These are phyloP conservation scores for Theobroma grandiflorum DNA, from an alignment of 441 rosid genomes.

Conservation along the genomic window DNA sequence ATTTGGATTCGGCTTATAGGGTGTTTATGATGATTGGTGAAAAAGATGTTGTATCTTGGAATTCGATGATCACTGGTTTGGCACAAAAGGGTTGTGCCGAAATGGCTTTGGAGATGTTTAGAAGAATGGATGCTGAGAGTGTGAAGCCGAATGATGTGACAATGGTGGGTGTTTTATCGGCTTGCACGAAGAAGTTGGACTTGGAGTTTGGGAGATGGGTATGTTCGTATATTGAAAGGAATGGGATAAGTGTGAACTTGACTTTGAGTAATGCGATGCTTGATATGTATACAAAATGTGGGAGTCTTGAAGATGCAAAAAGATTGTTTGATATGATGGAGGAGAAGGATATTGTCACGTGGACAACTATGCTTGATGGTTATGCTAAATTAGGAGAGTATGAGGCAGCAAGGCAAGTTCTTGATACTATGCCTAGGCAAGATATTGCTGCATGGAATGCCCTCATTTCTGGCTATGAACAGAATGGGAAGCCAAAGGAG, in stretches of 20 bases:
- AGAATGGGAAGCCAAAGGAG: constrained; percentile 69
- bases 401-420: constrained; percentile 55
- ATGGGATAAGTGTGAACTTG: constrained; percentile 50
- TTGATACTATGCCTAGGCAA: constrained; percentile 59
- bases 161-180: constrained; percentile 67
- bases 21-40: constrained; percentile 52
- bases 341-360: constrained; percentile 65
- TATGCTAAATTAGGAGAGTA: constrained; percentile 61
- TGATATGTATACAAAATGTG: constrained; percentile 74
- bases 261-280: constrained; percentile 70
- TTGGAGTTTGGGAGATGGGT: constrained; percentile 62
- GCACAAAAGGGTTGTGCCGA: constrained; percentile 57
- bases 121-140: constrained; percentile 52
- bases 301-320: constrained; percentile 67
- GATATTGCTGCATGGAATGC: constrained; percentile 74
- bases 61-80: constrained; percentile 68
- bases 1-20: constrained; percentile 58
- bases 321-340: constrained; percentile 56
- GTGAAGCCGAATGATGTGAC: constrained; percentile 65
- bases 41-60: constrained; percentile 79
- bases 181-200: constrained; percentile 57
- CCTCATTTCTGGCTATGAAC: constrained; percentile 74
- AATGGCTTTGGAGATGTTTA: constrained; percentile 58
- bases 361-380: constrained; percentile 79
- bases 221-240: constrained; percentile 52